Percentiles rank a stretch among this genome's conserved stretches.
phyloP scores from a whole-genome alignment of 2,329 filamentous ascomycete species.

The Lachnellula hyalina region DNA sequence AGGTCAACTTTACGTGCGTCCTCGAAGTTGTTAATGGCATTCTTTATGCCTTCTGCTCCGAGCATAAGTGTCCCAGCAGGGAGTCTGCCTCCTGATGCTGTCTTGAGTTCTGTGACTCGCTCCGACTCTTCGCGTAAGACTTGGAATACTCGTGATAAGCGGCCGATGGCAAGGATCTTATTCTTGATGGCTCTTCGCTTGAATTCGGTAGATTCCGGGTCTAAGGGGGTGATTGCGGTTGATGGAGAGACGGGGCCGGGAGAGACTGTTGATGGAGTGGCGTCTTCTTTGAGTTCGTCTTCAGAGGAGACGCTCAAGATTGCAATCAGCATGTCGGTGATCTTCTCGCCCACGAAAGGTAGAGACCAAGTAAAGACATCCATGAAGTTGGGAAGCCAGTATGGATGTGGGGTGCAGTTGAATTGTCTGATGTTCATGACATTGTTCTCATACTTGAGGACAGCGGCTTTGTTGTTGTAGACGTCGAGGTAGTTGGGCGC shows the following conservation, averaged over 20 bases:
- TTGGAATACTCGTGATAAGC: slow-evolving; percentile 95
- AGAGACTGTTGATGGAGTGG: slow-evolving; percentile 57
- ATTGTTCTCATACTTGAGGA: slow-evolving; percentile 99
- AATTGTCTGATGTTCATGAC: slow-evolving; percentile 99
- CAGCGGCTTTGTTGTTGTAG: slow-evolving; percentile 99
- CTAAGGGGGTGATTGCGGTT: slow-evolving; percentile 43
- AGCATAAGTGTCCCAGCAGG: slow-evolving; percentile 97
- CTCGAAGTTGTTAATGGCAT: slow-evolving; percentile 94
- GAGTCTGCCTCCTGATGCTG: slow-evolving; percentile 83
- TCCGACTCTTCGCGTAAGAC: slow-evolving; percentile 96
- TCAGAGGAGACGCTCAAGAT: slow-evolving; percentile 99
- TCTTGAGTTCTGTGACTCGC: slow-evolving; percentile 95
- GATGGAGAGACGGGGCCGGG: slow-evolving; percentile 72
- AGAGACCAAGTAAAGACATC: slow-evolving; percentile 99
- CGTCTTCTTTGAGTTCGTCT: slow-evolving; percentile 90
- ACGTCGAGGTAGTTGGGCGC: slow-evolving; percentile 98
- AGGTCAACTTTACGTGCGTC: slow-evolving; percentile 95
- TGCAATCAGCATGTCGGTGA: slow-evolving; percentile 98
- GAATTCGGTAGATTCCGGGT: slow-evolving; percentile 85
- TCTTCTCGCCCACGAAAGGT: slow-evolving; percentile 97
- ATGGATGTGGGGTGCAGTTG: slow-evolving; percentile 98
- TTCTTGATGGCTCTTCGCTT: slow-evolving; percentile 98
- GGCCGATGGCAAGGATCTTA: slow-evolving; percentile 97
- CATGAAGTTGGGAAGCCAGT: slow-evolving; percentile 99
- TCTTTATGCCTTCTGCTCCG: slow-evolving; percentile 96